Evolutionary conservation across 1,139 yeast genomes (phyloP).

Genomic region (Yamadazyma taylorii): DNA sequence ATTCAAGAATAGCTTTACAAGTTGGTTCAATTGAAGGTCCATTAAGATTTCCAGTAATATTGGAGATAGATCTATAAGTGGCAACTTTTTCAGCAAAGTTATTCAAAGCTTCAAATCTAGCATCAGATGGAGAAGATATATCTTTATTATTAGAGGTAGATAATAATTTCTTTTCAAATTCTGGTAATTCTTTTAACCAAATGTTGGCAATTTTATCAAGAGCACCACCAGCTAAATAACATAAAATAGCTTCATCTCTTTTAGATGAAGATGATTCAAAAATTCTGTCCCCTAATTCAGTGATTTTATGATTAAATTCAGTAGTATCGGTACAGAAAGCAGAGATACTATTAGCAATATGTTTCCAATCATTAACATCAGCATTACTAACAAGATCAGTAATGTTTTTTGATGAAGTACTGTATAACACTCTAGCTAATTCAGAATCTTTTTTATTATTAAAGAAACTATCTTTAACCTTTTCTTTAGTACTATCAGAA

Average conservation of each 20-base stretch:
- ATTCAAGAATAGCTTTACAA: constrained; percentile 67
- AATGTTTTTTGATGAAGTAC: constrained; percentile 59
- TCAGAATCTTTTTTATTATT: constrained; percentile 53
- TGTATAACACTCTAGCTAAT: constrained; percentile 72
- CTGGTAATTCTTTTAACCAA: constrained; percentile 79
- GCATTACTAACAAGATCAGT: constrained; percentile 78
- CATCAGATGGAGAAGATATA: constrained; percentile 70
- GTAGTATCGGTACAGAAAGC: constrained; percentile 51
- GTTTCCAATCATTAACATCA: constrained; percentile 79
- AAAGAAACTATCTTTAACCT: constrained; percentile 74
- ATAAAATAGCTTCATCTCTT: constrained; percentile 73
- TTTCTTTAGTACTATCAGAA: constrained; percentile 57
- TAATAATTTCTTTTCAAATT: constrained; percentile 54
- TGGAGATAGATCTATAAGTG: constrained; percentile 62
- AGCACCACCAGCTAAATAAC: constrained; percentile 81
- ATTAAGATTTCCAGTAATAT: constrained; percentile 37
- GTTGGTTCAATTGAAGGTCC: constrained; percentile 53
- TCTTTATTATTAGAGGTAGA: constrained; percentile 31
- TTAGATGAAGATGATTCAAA: constrained; percentile 26
- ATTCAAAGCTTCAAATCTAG: constrained; percentile 79
- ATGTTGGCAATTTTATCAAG: constrained; percentile 75
- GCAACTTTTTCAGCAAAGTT: constrained; percentile 83
- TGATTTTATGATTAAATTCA: constrained; percentile 54
- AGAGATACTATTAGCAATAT: constrained; percentile 68
- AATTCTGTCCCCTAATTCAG: constrained; percentile 70